phyloP scores from a whole-genome alignment of 495 filamentous ascomycete genomes.

The Penicillium simplicissimum region DNA sequence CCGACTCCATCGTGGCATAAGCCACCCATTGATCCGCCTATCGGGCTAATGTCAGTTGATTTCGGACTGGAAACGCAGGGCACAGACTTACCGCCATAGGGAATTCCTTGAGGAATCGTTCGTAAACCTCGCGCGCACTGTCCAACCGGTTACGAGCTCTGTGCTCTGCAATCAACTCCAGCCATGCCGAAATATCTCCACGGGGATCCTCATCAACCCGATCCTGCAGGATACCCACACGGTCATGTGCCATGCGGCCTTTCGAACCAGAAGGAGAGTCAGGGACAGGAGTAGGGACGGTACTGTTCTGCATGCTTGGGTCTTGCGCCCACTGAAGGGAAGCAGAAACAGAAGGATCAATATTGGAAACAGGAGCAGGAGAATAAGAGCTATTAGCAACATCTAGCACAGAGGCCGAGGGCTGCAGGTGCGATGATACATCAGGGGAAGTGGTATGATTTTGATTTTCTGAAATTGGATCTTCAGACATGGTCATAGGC shows the following conservation, averaged over 20 bases:
- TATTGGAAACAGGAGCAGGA: slow-evolving; percentile 51
- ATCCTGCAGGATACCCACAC: slow-evolving; percentile 82
- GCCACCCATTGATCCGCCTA: slow-evolving; percentile 88
- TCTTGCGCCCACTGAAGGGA: slow-evolving; percentile 48
- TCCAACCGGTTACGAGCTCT: slow-evolving; percentile 77
- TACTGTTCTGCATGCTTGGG: slow-evolving; percentile 41
- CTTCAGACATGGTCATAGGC: slow-evolving; percentile 47
- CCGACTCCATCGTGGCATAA: slow-evolving; percentile 84
- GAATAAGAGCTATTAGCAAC: slow-evolving; percentile 54
- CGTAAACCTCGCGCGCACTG: slow-evolving; percentile 76
- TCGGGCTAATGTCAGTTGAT: slow-evolving; percentile 13
- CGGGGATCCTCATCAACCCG: slow-evolving; percentile 86
- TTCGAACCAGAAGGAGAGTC: slow-evolving; percentile 46
- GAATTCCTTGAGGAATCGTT: slow-evolving; percentile 83
- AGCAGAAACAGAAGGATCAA: slow-evolving; percentile 45
- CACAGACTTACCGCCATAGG: slow-evolving; percentile 75
- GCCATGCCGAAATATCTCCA: slow-evolving; percentile 89
- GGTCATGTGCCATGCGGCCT: slow-evolving; percentile 71
- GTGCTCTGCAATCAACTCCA: slow-evolving; percentile 82
- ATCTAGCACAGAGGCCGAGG: slow-evolving; percentile 54
- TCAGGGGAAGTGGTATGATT: slow-evolving; percentile 59
- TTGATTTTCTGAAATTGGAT: slow-evolving; percentile 57
- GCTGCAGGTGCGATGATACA: slow-evolving; percentile 60
- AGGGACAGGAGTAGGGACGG: slow-evolving; percentile 39
- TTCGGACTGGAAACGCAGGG: background rate